A percentile compares a stretch with the other conserved stretches of the same genome.
Conservation (phyloP, 2,329 filamentous ascomycete species). For the Botrytis fragariae region DNA sequence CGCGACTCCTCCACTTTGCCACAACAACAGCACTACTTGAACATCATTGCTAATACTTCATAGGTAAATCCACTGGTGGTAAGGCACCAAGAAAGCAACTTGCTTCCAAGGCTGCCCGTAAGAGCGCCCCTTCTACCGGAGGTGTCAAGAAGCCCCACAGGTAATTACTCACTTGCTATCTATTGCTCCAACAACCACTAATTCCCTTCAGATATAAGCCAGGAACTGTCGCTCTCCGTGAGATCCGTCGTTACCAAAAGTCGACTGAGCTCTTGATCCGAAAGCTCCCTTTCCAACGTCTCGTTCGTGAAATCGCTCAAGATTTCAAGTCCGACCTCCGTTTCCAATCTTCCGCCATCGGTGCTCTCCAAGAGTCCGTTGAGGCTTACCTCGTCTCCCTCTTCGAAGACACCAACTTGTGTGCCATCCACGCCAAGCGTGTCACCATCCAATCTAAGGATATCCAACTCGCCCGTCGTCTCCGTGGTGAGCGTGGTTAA, state of each 20-base stretch:
- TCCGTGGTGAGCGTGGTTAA: slow-evolving; percentile 91
- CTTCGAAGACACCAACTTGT: slow-evolving; percentile 98
- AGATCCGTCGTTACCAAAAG: slow-evolving; percentile 98
- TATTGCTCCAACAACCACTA: neutral
- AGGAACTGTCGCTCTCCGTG: slow-evolving; percentile 93
- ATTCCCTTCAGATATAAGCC: slow-evolving; percentile 73
- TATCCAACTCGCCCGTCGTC: slow-evolving; percentile 92
- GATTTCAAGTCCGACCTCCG: slow-evolving; percentile 94
- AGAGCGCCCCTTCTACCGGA: slow-evolving; percentile 90
- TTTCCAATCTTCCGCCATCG: slow-evolving; percentile 98
- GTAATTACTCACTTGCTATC: neutral
- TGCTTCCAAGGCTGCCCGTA: slow-evolving; percentile 95
- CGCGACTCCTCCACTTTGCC: slow-evolving; percentile 21
- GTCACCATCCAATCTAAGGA: slow-evolving; percentile 86
- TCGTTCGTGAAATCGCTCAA: slow-evolving; percentile 95
- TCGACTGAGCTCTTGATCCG: slow-evolving; percentile 92
- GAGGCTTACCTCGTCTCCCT: slow-evolving; percentile 98
- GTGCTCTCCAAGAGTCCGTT: slow-evolving; percentile 95
- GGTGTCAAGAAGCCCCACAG: slow-evolving; percentile 20
- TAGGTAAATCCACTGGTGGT: slow-evolving; percentile 71
- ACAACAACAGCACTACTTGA: slow-evolving; percentile 14
- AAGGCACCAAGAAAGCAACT: slow-evolving; percentile 92
- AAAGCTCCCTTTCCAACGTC: slow-evolving; percentile 96
- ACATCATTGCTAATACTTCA: slow-evolving; percentile 33
- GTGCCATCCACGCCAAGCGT: slow-evolving; percentile 98